Evolutionary conservation across 2,329 filamentous ascomycete species (phyloP).

Genomic region (Monilinia laxa): DNA sequence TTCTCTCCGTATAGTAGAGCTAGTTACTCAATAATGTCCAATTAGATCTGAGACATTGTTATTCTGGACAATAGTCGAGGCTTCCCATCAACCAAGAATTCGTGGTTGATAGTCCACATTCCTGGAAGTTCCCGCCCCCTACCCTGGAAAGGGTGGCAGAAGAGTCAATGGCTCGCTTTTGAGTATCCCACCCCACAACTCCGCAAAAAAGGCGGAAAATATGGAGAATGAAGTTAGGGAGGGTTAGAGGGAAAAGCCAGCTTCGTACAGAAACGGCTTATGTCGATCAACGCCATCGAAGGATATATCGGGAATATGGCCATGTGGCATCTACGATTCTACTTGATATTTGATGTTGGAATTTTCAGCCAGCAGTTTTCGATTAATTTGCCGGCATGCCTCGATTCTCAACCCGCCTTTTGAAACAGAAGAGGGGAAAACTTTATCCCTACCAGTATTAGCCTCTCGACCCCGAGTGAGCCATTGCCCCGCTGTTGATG

Average conservation of each 20-base stretch:
- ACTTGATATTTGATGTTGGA: background rate
- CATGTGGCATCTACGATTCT: slow-evolving; percentile 1
- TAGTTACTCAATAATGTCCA: background rate
- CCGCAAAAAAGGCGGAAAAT: slow-evolving; percentile 11
- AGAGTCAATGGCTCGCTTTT: background rate
- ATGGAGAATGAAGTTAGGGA: slow-evolving; percentile 2
- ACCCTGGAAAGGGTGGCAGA: background rate
- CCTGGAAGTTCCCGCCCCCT: background rate
- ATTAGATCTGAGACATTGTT: slow-evolving; percentile 7
- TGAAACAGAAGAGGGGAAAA: background rate
- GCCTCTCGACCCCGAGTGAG: background rate
- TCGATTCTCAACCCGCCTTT: background rate
- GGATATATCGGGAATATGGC: background rate
- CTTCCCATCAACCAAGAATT: background rate
- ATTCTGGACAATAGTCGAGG: background rate
- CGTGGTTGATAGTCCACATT: background rate
- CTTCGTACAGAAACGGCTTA: background rate
- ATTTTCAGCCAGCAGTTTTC: background rate
- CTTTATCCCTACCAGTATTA: background rate
- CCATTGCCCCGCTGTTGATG: background rate
- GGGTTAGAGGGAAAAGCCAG: background rate
- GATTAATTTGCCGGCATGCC: background rate
- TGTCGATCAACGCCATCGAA: background rate
- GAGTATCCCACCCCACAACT: slow-evolving; percentile 17
- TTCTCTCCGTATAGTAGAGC: background rate